Percentiles rank a stretch among this genome's conserved stretches.
These are phyloP conservation scores for Psilocybe azurescens DNA, from an alignment of 768 basidiomycete genomes.

Conservation along the genomic window DNA sequence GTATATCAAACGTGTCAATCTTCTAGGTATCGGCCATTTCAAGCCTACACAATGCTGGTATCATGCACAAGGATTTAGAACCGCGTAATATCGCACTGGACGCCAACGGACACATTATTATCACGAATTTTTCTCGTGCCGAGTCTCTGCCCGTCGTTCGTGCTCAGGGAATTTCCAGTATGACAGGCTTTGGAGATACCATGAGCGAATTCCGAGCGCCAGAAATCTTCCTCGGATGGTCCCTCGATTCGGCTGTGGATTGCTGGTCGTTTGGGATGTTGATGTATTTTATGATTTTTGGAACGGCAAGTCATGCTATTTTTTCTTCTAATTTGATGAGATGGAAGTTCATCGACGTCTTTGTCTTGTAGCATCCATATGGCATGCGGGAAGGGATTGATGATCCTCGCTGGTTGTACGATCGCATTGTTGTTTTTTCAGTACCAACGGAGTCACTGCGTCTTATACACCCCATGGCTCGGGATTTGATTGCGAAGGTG, in stretches of 20 bases:
- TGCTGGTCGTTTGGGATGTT: conserved; percentile 65
- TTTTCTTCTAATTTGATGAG: background rate
- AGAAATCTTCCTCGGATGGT: conserved; percentile 60
- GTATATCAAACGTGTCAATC: background rate
- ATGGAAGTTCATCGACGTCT: background rate
- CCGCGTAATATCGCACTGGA: conserved; percentile 52
- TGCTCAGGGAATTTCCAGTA: background rate
- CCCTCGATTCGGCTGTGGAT: conserved; percentile 55
- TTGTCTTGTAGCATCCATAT: conserved; percentile 47
- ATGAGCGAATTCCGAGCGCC: conserved; percentile 49
- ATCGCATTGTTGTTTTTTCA: conserved; percentile 37
- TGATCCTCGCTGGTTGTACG: conserved; percentile 33
- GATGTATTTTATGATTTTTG: conserved; percentile 54
- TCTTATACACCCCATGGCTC: conserved; percentile 35
- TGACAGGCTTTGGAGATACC: conserved; percentile 11
- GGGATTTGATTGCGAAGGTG: conserved; percentile 54
- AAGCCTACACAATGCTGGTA: conserved; percentile 47
- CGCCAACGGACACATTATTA: conserved; percentile 49
- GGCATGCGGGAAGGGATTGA: conserved; percentile 23
- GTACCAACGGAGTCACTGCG: conserved; percentile 32
- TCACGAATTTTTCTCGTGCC: conserved; percentile 49
- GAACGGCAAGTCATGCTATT: conserved; percentile 42
- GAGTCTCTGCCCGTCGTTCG: conserved; percentile 22
- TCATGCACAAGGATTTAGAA: conserved; percentile 51
- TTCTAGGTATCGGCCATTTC: conserved; percentile 46